A percentile compares a stretch with the other conserved stretches of the same genome.
phyloP scores from a whole-genome alignment of 1,284 basidiomycete species.

The Malassezia sympodialis region DNA sequence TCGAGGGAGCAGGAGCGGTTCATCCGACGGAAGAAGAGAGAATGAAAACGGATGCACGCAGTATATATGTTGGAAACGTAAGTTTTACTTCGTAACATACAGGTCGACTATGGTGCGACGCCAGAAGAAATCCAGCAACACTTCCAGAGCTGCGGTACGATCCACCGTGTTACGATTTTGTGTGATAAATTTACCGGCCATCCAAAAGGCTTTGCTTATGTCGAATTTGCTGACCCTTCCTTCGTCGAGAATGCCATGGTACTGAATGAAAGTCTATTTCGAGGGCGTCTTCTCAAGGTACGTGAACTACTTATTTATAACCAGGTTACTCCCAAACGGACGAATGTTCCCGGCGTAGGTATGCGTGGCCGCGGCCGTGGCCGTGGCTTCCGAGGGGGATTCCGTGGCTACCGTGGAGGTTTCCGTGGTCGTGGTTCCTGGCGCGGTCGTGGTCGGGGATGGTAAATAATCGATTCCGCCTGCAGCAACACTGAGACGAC shows the following conservation, averaged over 20 bases:
- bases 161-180: slow-evolving; percentile 96
- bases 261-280: slow-evolving; percentile 92
- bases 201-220: slow-evolving; percentile 98
- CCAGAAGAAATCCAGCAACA: slow-evolving; percentile 97
- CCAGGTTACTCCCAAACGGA: slow-evolving; percentile 44
- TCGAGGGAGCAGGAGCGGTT: slow-evolving; percentile 52
- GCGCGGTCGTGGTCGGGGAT: slow-evolving; percentile 28
- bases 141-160: slow-evolving; percentile 93
- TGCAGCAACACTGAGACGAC: background rate
- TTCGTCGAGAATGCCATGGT: slow-evolving; percentile 82
- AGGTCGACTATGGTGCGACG: slow-evolving; percentile 96
- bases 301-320: slow-evolving; percentile 21
- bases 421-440: slow-evolving; percentile 15
- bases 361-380: slow-evolving; percentile 38
- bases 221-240: slow-evolving; percentile 92
- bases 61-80: slow-evolving; percentile 94
- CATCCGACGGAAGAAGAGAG: slow-evolving; percentile 46
- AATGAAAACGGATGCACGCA: slow-evolving; percentile 69
- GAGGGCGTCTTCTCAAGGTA: slow-evolving; percentile 83
- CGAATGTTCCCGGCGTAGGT: slow-evolving; percentile 41
- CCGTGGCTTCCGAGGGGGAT: slow-evolving; percentile 21
- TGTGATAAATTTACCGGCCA: slow-evolving; percentile 99
- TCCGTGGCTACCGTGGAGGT: slow-evolving; percentile 27
- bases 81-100: slow-evolving; percentile 46
- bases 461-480: background rate